Evolutionary conservation across 495 filamentous ascomycete genomes (phyloP).

Genomic region (Aspergillus funiculosus): DNA sequence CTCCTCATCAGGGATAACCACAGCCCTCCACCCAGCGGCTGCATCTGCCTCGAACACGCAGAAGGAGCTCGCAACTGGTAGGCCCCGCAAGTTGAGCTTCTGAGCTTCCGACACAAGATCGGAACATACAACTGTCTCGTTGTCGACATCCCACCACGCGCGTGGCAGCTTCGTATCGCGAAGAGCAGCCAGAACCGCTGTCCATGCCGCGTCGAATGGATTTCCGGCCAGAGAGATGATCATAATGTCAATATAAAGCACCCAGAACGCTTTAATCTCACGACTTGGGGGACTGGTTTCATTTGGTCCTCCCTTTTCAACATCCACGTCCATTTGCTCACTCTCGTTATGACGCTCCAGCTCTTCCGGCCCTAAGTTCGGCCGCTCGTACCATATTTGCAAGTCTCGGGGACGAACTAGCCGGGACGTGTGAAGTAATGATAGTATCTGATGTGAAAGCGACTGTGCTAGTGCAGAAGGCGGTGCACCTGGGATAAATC

Average conservation of each 20-base stretch:
- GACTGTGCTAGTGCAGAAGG: slow-evolving; percentile 78
- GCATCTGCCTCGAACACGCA: slow-evolving; percentile 67
- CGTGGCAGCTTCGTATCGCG: slow-evolving; percentile 69
- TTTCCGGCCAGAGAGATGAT: slow-evolving; percentile 89
- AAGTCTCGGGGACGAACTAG: slow-evolving; percentile 59
- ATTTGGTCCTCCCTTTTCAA: slow-evolving; percentile 11
- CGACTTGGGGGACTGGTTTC: slow-evolving; percentile 17
- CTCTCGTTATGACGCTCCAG: slow-evolving; percentile 35
- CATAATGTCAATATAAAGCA: slow-evolving; percentile 85
- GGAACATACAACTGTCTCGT: slow-evolving; percentile 71
- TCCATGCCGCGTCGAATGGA: slow-evolving; percentile 85
- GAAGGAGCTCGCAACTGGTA: slow-evolving; percentile 69
- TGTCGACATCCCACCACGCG: slow-evolving; percentile 81
- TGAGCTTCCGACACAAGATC: slow-evolving; percentile 44
- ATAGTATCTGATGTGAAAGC: slow-evolving; percentile 67
- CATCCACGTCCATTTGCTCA: slow-evolving; percentile 42
- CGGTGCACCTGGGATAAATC: slow-evolving; percentile 75
- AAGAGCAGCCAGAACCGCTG: slow-evolving; percentile 75
- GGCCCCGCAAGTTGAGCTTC: slow-evolving; percentile 46
- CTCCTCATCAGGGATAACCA: slow-evolving; percentile 39
- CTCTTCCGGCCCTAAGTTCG: slow-evolving; percentile 34
- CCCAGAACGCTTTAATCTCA: slow-evolving; percentile 82
- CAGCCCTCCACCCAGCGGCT: slow-evolving; percentile 34
- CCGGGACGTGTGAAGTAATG: slow-evolving; percentile 61
- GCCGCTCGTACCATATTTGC: slow-evolving; percentile 60